Conservation (phyloP, 225 moss, liverwort and hornwort genomes). For the Polytrichum commune region DNA sequence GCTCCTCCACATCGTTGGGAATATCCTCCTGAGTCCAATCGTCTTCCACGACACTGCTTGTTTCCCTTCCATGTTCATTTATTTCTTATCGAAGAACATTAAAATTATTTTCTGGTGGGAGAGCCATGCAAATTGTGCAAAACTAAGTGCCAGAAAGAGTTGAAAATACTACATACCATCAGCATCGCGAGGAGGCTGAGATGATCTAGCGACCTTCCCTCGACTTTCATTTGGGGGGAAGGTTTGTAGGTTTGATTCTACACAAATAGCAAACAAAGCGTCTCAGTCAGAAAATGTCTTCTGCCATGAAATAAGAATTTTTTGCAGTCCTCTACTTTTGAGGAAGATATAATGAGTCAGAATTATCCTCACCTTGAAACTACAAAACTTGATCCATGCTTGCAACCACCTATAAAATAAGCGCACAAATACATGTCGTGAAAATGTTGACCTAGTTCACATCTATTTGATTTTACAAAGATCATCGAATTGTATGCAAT, state of each 20-base stretch:
- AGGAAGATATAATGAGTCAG: background rate
- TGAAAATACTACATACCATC: constrained; percentile 56
- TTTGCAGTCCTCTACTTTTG: background rate
- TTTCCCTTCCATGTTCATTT: background rate
- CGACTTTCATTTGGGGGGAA: constrained; percentile 89
- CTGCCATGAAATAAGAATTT: too few relatives aligned
- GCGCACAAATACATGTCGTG: background rate
- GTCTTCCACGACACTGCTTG: constrained; percentile 11
- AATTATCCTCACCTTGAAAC: constrained; percentile 59
- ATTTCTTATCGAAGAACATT: too few relatives aligned
- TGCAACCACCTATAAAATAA: constrained; percentile 64
- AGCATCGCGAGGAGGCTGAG: constrained; percentile 90
- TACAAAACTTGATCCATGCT: constrained; percentile 65
- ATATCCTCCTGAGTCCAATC: constrained; percentile 32
- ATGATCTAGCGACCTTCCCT: constrained; percentile 70
- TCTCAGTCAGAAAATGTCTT: background rate
- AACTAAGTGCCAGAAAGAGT: background rate
- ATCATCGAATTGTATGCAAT: too few relatives aligned
- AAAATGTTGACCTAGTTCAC: constrained; percentile 1
- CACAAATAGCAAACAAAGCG: constrained; percentile 15
- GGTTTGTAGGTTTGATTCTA: constrained; percentile 96
- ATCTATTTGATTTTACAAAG: too few relatives aligned
- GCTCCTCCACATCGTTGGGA: constrained; percentile 68
- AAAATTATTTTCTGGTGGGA: too few relatives aligned
- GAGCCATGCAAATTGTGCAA: background rate